Conservation (phyloP, 75 land plant genomes). For the Picea sitchensis region DNA sequence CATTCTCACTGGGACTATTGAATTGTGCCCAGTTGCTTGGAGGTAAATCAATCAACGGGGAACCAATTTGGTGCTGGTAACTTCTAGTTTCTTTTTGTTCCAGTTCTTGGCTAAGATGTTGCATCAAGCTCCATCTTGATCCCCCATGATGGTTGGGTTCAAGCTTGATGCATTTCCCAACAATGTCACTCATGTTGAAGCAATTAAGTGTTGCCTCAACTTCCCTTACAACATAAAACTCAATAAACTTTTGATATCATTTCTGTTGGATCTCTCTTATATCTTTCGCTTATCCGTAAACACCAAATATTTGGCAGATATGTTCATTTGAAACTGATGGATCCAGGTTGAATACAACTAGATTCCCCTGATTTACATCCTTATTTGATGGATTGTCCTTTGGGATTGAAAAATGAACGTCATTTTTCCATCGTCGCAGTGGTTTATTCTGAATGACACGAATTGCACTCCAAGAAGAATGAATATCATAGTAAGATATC, state of each 20-base stretch:
- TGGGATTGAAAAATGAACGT: conserved; percentile 96
- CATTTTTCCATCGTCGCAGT: conserved; percentile 84
- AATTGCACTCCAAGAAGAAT: conserved; percentile 95
- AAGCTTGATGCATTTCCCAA: conserved; percentile 94
- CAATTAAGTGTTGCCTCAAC: conserved; percentile 83
- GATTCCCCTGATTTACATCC: conserved; percentile 91
- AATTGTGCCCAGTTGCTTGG: conserved; percentile 74
- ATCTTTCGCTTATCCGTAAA: conserved; percentile 86
- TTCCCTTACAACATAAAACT: conserved; percentile 90
- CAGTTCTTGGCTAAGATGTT: conserved; percentile 83
- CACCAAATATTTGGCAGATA: conserved; percentile 79
- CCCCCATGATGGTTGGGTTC: conserved; percentile 98
- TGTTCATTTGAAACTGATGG: conserved; percentile 88
- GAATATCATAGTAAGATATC: conserved; percentile 97
- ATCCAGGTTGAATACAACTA: conserved; percentile 87
- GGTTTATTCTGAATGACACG: conserved; percentile 90
- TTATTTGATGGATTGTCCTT: conserved; percentile 97
- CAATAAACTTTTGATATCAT: conserved; percentile 91
- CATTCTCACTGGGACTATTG: conserved; percentile 66
- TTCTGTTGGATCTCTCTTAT: conserved; percentile 96
- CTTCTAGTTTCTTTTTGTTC: conserved; percentile 73
- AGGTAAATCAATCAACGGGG: conserved; percentile 82
- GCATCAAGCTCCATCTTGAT: conserved; percentile 89
- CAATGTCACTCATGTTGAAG: conserved; percentile 89
- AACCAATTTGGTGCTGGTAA: conserved; percentile 66